phyloP scores from a whole-genome alignment of 805 yeast species.

The Lipomyces sp. region DNA sequence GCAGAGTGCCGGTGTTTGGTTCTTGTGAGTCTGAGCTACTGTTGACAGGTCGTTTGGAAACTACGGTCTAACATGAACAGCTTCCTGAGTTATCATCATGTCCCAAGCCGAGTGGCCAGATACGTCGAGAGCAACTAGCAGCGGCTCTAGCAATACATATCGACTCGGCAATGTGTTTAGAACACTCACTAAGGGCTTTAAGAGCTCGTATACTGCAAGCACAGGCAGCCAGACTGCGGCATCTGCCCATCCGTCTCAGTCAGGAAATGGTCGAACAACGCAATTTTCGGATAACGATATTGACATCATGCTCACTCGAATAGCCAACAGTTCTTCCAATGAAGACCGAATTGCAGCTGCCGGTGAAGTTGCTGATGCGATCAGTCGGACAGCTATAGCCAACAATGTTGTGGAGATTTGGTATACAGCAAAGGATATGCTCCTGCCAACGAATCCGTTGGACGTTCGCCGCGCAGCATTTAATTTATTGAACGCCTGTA shows the following conservation, averaged over 20 bases:
- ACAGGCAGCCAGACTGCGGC: constrained; percentile 38
- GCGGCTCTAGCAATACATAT: background rate
- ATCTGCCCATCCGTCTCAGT: constrained; percentile 37
- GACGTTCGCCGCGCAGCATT: constrained; percentile 57
- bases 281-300: constrained; percentile 13
- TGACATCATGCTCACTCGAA: constrained; percentile 15
- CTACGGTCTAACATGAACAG: background rate
- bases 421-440: constrained; percentile 65
- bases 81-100: background rate
- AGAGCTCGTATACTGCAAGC: constrained; percentile 31
- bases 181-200: constrained; percentile 42
- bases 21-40: background rate
- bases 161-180: constrained; percentile 42
- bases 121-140: background rate
- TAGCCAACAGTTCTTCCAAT: constrained; percentile 33
- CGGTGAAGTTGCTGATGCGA: constrained; percentile 53
- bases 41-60: background rate
- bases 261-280: constrained; percentile 40
- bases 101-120: background rate
- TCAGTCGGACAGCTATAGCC: constrained; percentile 59
- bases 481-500: constrained; percentile 60
- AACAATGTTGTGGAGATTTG: constrained; percentile 70
- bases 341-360: constrained; percentile 54
- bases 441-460: constrained; percentile 47
- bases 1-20: background rate